These are phyloP conservation scores for Bolboschoenus planiculmis DNA, from an alignment of 176 grass and related monocot species.

Conservation along the genomic window DNA sequence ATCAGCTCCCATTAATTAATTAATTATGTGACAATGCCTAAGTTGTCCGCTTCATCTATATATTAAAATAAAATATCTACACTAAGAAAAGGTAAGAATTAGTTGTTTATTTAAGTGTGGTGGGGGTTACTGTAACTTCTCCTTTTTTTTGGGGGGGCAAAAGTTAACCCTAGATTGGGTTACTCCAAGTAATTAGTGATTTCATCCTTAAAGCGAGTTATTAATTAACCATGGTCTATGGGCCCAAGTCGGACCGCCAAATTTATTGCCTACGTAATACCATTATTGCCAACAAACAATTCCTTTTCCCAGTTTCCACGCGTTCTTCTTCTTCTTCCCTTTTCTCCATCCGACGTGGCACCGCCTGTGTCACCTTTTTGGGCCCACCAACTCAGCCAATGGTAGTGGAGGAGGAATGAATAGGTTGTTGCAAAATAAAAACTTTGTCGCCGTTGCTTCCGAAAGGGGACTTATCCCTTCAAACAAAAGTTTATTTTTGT, in stretches of 20 bases:
- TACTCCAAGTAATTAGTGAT: neutral
- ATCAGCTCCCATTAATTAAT: no score
- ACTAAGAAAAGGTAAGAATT: no score
- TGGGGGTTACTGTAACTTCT: no score
- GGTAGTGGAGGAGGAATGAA: neutral
- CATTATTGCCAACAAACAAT: neutral
- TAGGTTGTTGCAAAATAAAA: neutral
- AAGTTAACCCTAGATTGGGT: no score
- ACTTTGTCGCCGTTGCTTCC: neutral
- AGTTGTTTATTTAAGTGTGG: no score
- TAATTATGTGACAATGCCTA: no score
- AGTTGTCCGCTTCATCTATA: no score
- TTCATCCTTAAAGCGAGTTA: neutral
- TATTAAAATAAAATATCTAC: no score
- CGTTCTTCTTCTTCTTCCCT: neutral
- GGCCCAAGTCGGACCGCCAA: neutral
- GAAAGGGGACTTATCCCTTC: slow-evolving; percentile 2
- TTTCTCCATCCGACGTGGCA: slow-evolving; percentile 15
- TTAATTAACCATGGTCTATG: neutral
- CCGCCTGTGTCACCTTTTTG: neutral
- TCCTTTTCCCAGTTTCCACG: neutral
- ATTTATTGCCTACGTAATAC: neutral
- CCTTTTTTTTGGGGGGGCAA: no score
- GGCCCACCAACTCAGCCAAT: neutral
- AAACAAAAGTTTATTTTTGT: neutral